These are phyloP conservation scores for Colletotrichum tropicicola DNA, from an alignment of 2,329 filamentous ascomycete species.

Conservation along the genomic window DNA sequence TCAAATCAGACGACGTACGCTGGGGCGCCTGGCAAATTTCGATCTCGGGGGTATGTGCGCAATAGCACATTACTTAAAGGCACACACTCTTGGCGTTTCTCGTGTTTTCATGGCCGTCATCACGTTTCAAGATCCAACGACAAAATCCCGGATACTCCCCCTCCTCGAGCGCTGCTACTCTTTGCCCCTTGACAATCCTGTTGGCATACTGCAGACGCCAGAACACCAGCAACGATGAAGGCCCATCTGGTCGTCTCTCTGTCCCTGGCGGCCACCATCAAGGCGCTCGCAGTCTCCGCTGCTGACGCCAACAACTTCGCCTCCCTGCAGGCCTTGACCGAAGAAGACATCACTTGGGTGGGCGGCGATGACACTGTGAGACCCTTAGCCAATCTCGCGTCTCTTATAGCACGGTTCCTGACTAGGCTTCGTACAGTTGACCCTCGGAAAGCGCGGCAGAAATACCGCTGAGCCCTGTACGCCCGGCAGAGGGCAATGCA, in stretches of 20 bases:
- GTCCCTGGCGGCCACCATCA: not conserved
- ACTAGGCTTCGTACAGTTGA: conserved; percentile 5
- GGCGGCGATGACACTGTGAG: not conserved
- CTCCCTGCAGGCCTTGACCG: not conserved
- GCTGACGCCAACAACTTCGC: not conserved
- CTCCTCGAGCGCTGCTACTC: not conserved
- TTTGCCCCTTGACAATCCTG: not conserved
- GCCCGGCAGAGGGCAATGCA: not conserved
- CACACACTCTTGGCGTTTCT: not conserved
- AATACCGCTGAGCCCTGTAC: not conserved
- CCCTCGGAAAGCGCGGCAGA: not conserved
- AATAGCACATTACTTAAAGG: not conserved
- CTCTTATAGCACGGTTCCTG: no score
- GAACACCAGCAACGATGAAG: not conserved
- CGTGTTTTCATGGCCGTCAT: not conserved
- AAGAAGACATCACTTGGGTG: not conserved
- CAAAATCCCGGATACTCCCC: not conserved
- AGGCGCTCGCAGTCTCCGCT: not conserved
- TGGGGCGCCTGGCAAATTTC: not conserved
- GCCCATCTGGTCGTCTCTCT: not conserved
- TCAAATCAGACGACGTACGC: not conserved
- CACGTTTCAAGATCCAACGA: not conserved
- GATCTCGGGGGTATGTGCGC: not conserved
- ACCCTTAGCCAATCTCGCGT: no score
- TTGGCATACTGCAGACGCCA: not conserved